These are phyloP conservation scores for Euphorbia celastroides DNA, from an alignment of 441 rosid species.

Conservation along the genomic window DNA sequence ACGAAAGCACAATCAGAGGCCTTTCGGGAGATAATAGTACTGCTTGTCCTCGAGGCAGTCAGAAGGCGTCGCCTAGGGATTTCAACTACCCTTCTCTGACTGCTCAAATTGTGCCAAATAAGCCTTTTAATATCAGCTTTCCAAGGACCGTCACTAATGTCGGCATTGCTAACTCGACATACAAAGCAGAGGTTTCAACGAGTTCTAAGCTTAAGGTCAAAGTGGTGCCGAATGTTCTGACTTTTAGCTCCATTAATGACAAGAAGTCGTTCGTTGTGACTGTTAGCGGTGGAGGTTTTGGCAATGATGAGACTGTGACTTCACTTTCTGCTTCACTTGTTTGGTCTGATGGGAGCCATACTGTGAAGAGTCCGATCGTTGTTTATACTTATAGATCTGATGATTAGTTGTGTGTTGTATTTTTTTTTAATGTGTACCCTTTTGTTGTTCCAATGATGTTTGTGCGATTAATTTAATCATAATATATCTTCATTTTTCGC, in stretches of 20 bases:
- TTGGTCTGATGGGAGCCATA: conserved; percentile 40
- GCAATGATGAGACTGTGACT: conserved; percentile 5
- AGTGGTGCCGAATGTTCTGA: conserved; percentile 31
- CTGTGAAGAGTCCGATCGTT: conserved; percentile 33
- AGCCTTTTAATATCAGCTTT: conserved; percentile 22
- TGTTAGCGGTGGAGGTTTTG: conserved; percentile 21
- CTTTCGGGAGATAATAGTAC: conserved; percentile 29
- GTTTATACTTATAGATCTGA: not conserved
- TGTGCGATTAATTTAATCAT: not conserved
- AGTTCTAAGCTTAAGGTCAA: conserved; percentile 9
- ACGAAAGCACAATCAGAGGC: not conserved
- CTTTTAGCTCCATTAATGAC: conserved; percentile 27
- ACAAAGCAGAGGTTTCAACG: conserved; percentile 19
- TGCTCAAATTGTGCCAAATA: not conserved
- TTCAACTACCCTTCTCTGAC: conserved; percentile 52
- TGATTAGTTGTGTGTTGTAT: not conserved
- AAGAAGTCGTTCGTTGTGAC: conserved; percentile 31
- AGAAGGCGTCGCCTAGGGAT: conserved; percentile 22
- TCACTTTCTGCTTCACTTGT: conserved; percentile 25
- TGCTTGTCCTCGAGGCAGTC: conserved; percentile 15
- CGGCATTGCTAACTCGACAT: conserved; percentile 33
- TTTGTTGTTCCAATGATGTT: not conserved
- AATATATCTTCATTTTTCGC: not conserved
- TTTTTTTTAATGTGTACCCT: not conserved
- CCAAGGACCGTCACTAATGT: conserved; percentile 44